phyloP scores from a whole-genome alignment of 2,329 filamentous ascomycete genomes.

The Daldinia eschscholtzii region DNA sequence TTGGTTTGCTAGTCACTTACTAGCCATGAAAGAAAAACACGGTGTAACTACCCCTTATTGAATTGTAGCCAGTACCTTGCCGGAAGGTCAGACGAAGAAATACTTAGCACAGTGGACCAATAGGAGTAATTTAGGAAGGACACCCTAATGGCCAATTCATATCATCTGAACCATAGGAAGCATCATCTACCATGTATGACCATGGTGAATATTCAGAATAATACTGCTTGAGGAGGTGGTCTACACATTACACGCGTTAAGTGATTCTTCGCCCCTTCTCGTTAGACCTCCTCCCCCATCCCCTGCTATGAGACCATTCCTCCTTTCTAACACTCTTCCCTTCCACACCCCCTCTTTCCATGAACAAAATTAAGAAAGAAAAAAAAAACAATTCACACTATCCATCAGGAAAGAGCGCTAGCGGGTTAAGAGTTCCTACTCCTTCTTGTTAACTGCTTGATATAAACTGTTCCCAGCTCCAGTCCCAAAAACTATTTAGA shows the following conservation, averaged over 20 bases:
- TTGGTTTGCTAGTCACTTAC: not conserved
- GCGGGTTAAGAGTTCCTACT: not conserved
- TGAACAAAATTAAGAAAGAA: not conserved
- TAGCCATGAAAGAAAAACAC: not conserved
- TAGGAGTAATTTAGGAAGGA: not conserved
- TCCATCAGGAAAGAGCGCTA: not conserved
- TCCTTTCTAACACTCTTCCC: not conserved
- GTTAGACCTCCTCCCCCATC: not conserved
- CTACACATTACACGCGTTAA: not conserved
- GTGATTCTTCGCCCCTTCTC: not conserved
- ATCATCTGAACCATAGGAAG: not conserved
- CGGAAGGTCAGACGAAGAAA: not conserved
- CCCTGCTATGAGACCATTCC: not conserved
- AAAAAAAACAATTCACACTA: not conserved
- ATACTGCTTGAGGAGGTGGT: not conserved
- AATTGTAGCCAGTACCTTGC: not conserved
- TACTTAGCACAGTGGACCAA: not conserved
- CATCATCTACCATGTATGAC: not conserved
- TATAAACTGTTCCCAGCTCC: not conserved
- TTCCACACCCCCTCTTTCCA: not conserved
- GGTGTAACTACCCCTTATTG: not conserved
- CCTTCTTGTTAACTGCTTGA: not conserved
- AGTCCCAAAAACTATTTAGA: not conserved
- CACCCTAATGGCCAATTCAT: not conserved
- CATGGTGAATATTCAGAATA: not conserved